Evolutionary conservation across 495 filamentous ascomycete species (phyloP), one percentile per base, ranked within the genome.

Genomic region (Podospora anserina): DNA sequence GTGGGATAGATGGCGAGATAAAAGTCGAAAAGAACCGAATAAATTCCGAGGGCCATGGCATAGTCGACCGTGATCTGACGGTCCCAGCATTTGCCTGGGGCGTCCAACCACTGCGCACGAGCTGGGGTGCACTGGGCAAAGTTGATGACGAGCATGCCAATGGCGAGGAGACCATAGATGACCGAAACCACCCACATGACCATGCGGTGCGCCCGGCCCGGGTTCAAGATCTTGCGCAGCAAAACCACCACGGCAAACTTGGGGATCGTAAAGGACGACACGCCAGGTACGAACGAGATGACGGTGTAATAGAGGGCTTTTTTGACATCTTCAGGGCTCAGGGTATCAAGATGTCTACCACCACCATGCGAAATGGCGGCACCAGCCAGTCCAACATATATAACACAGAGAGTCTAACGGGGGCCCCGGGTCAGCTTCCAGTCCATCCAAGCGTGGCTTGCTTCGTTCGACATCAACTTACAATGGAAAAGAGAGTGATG

Each of bases 241-340:
- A 76, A 68, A 34, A 74, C 71, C 20, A 75, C 61, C 63, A 71
- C 70, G 53, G 72, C 72, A 39, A 75, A 71, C 55, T 76, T 76
- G 30, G 74, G 74, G 5, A 75, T 54, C n/a, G 67, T 68, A 23
- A 75, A 76, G 39, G 69, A 68, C 34, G 49, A 19, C 1, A 77
- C 69, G 49, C 73, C 73, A n/a, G 73, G 75, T 3, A 71, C 69
- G 39, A 73, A 77, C 3, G 72, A 73, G 32, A 76, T 57, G 28
- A 73, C 55, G 49, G 68, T 69, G 57, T 70, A 73, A 28, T 68
- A 66, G 26, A 75, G 55, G 60, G 66, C 69, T 2, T 62, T 61
- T 0, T 16, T 32, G 23, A 64, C 53, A n/a, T 75, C 44, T 2
- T 69, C 68, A 6, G 34, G 67, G 4, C 13, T 16, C n/a, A 75